phyloP scores from a whole-genome alignment of 1,284 basidiomycete genomes.

The Sporisorium sorghi region DNA sequence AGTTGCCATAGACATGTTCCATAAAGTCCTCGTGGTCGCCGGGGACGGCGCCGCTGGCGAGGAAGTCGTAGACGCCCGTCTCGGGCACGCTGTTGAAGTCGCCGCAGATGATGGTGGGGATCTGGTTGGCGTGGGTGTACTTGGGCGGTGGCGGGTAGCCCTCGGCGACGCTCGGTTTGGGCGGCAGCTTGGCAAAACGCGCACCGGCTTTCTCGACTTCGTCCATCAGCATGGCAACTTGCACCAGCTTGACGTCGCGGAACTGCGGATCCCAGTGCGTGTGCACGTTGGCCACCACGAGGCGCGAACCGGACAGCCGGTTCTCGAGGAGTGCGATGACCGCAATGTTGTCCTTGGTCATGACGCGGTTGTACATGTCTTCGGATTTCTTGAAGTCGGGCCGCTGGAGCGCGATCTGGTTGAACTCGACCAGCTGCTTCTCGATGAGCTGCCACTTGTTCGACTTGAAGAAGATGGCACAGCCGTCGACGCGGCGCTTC shows the following conservation, averaged over 20 bases:
- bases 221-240: slow-evolving; percentile 90
- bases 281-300: slow-evolving; percentile 91
- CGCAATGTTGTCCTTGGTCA: slow-evolving; percentile 94
- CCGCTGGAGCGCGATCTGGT: slow-evolving; percentile 89
- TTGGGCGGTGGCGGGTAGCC: slow-evolving; percentile 72
- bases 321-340: slow-evolving; percentile 89
- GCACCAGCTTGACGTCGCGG: slow-evolving; percentile 97
- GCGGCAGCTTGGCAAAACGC: slow-evolving; percentile 85
- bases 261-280: slow-evolving; percentile 93
- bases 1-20: slow-evolving; percentile 88
- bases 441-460: slow-evolving; percentile 90
- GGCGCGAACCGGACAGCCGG: slow-evolving; percentile 83
- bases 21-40: slow-evolving; percentile 91
- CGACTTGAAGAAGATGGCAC: slow-evolving; percentile 94
- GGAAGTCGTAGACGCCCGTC: slow-evolving; percentile 92
- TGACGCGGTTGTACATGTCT: slow-evolving; percentile 99
- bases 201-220: slow-evolving; percentile 90
- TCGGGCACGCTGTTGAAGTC: slow-evolving; percentile 92
- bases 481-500: slow-evolving; percentile 90
- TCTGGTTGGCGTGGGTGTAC: slow-evolving; percentile 85
- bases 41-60: slow-evolving; percentile 76
- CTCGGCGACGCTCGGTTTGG: slow-evolving; percentile 72
- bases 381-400: slow-evolving; percentile 98
- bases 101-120: slow-evolving; percentile 89
- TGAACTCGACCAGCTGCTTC: slow-evolving; percentile 94